phyloP scores from a whole-genome alignment of 2,329 filamentous ascomycete species.

The Fusarium sp. region DNA sequence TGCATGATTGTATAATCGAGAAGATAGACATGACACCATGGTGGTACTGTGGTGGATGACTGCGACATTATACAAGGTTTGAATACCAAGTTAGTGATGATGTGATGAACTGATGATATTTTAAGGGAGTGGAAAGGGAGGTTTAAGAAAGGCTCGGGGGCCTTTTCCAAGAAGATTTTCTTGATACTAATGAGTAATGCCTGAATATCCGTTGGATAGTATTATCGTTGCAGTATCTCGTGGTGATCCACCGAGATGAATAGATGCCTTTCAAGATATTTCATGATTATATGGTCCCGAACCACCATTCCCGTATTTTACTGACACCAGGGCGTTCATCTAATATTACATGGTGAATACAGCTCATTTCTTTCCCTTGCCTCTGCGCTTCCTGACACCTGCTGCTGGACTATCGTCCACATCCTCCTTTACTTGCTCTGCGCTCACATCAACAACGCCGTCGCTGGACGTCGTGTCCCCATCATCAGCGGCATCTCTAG shows the following conservation, averaged over 20 bases:
- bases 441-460: constrained; percentile 28
- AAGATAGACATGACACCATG: constrained; percentile 11
- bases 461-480: constrained; percentile 25
- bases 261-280: background rate
- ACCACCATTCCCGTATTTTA: constrained; percentile 13
- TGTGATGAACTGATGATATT: too few relatives aligned
- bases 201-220: too few relatives aligned
- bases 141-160: too few relatives aligned
- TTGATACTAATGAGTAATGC: too few relatives aligned
- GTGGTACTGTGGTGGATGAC: too few relatives aligned
- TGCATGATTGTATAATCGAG: constrained; percentile 1
- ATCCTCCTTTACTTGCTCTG: constrained; percentile 17
- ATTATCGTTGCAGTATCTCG: background rate
- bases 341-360: constrained; percentile 23
- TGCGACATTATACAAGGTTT: background rate
- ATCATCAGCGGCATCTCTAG: constrained; percentile 27
- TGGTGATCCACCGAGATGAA: background rate
- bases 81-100: background rate
- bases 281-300: constrained; percentile 6
- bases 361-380: constrained; percentile 41
- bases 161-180: too few relatives aligned
- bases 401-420: constrained; percentile 37
- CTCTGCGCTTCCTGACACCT: constrained; percentile 40
- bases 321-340: constrained; percentile 6
- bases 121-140: too few relatives aligned